Base-by-base conservation (phyloP, 108 stramenopile genomes). In the Pseudonitzschia pungens region DNA sequence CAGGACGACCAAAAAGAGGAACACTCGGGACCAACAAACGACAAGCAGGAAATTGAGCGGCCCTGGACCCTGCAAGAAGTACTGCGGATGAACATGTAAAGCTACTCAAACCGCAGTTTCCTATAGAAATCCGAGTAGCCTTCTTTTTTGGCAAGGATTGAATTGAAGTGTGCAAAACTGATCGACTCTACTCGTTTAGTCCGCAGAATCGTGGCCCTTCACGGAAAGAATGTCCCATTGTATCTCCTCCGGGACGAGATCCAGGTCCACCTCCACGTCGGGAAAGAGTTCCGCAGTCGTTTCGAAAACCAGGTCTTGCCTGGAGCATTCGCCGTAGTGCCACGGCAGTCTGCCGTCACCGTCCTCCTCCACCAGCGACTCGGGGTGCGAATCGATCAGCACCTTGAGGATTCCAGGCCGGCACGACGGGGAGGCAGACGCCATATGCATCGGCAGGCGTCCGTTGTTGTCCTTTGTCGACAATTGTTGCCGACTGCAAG, bases 371-470 rank as follows among this genome's bases (percentile, higher is more conserved):
- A 79, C 33, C 10, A 86, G 68, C 0, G 71, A 84, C 56, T 78
- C 70, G 24, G 77, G 69, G 51, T 80, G 74, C 10, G 67, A 74
- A 2, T 80, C 44, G 4, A 87, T 71, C 32, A 88, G 63, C 16
- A 76, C 33, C 69, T 33, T 65, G 20, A 81, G 65, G 18, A 74
- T 26, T 1, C 50, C 66, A 5, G 42, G 71, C n/a, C 53, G 36
- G 20, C 75, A 71, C 8, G 77, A 63, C 16, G 80, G 77, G 20
- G 54, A 62, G 62, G 85, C 68, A 29, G 84, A 83, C 4, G 84
- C 85, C 54, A 85, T 85, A 57, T 86, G 85, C 41, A 89, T 29
- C 1, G 88, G 86, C 28, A 89, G 53, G 21, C 86, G 79, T 0
- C 84, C 84, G 65, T 89, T 70, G 9, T 76, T 66, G 65, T 89